Evolutionary conservation across 805 yeast species (phyloP), one percentile per base, ranked within the genome.

Genomic region (Yarrowia sp.): DNA sequence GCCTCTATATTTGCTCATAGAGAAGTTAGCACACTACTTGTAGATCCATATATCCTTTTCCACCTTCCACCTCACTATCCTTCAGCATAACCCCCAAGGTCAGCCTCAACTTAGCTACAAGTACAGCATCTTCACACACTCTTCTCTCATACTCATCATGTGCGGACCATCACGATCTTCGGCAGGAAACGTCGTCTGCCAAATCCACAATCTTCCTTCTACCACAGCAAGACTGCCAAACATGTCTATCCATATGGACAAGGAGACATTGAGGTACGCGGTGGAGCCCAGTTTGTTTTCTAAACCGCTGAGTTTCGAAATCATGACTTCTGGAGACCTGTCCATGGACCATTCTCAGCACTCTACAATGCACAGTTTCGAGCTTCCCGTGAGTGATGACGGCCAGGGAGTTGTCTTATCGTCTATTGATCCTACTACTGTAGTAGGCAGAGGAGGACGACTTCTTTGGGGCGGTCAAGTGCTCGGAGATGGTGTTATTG

Each of bases 401-500:
- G 51, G 51, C 13, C 8, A 13, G 2, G 51, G 51, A 15, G 22
- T n/a, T 3, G 18, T 58, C 3, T 1, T 17, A 1, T 22, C 39
- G 2, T 13, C 35, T 8, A 28, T 43, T 10, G 51, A 58, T 11
- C 64, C 63, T 6, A 42, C 63, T 1, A 43, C 43, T 2, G 51
- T 58, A 1, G 64, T 58, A 2, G 64, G 64, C 32, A 8, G 64
- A 44, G 64, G 51, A 33, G 64, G 51, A 22, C 17, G 64, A 10
- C 14, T 58, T 4, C 43, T 9, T 2, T 58, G 64, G 51, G 51
- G 51, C 8, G 35, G 35, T 11, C 15, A 58, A 18, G 43, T 58
- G 3, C 33, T 58, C 1, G 64, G 64, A 9, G 64, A 58, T n/a
- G 64, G 64, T 18, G 64, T 58, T 8, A 58, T 58, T 28, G 64